Evolutionary conservation across 1,139 yeast genomes (phyloP).

Genomic region (Saccharomyces uvarum): DNA sequence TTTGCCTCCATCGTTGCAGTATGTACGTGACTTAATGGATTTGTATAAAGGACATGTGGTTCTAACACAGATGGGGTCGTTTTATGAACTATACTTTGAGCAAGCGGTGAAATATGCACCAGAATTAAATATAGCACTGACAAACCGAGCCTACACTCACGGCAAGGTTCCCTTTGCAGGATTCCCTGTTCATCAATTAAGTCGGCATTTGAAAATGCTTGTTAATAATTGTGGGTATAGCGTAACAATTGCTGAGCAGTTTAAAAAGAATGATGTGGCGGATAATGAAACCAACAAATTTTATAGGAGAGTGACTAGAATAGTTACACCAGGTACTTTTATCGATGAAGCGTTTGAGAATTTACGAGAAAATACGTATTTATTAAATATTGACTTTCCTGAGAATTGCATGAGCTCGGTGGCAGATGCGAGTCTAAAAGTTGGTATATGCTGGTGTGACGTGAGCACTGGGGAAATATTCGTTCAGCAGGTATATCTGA

Average conservation of each 20-base stretch:
- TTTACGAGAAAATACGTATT: conserved; percentile 60
- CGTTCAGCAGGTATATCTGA: conserved; percentile 38
- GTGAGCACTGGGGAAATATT: conserved; percentile 73
- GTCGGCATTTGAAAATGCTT: conserved; percentile 62
- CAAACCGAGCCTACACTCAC: conserved; percentile 41
- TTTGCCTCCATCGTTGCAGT: conserved; percentile 28
- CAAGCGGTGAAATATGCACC: conserved; percentile 76
- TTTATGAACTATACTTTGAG: conserved; percentile 82
- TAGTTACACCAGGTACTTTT: conserved; percentile 88
- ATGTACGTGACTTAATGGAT: conserved; percentile 40
- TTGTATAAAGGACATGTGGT: conserved; percentile 62
- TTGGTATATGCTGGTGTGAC: conserved; percentile 88
- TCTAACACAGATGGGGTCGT: conserved; percentile 82
- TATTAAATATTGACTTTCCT: conserved; percentile 59
- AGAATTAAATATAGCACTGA: conserved; percentile 54
- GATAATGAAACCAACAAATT: conserved; percentile 37
- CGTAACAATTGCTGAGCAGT: conserved; percentile 80
- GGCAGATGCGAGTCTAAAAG: conserved; percentile 41
- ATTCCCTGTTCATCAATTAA: conserved; percentile 67
- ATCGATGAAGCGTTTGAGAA: conserved; percentile 81
- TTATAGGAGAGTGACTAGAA: conserved; percentile 65
- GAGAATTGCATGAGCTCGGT: conserved; percentile 38
- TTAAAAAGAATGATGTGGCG: conserved; percentile 20
- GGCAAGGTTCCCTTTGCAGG: conserved; percentile 80
- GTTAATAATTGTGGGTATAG: conserved; percentile 62